phyloP scores from a whole-genome alignment of 306 rosid genomes.

The Leucaena leucocephala region DNA sequence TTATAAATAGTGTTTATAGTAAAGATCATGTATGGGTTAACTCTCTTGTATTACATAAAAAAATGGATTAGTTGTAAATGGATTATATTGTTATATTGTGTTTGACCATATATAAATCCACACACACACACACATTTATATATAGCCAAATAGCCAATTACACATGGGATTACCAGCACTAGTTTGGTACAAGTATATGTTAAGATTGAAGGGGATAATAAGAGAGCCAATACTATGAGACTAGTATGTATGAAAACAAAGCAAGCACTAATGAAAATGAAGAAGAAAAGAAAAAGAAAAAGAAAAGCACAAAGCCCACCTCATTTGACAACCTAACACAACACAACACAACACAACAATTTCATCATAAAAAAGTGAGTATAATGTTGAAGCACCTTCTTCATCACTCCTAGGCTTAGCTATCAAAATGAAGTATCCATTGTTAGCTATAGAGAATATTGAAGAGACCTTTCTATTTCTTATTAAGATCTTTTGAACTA shows the following conservation, averaged over 20 bases:
- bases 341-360: background rate
- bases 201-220: too few relatives aligned
- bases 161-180: too few relatives aligned
- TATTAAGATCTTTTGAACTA: slow-evolving; percentile 27
- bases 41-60: too few relatives aligned
- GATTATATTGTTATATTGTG: too few relatives aligned
- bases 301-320: slow-evolving; percentile 38
- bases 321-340: slow-evolving; percentile 30
- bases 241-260: background rate
- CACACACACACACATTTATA: too few relatives aligned
- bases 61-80: too few relatives aligned
- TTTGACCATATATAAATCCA: too few relatives aligned
- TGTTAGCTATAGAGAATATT: background rate
- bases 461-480: background rate
- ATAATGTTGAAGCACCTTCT: slow-evolving; percentile 3
- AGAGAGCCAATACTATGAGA: too few relatives aligned
- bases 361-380: background rate
- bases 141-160: too few relatives aligned
- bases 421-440: background rate
- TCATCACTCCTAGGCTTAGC: slow-evolving; percentile 12
- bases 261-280: slow-evolving; percentile 39
- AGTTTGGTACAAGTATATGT: too few relatives aligned
- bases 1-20: too few relatives aligned
- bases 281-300: background rate
- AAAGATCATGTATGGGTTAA: too few relatives aligned